Percentiles rank a stretch among this genome's conserved stretches.
These are phyloP conservation scores for Mycosphaerelloides madeirae DNA, from an alignment of 2,329 filamentous ascomycete species.

Conservation along the genomic window DNA sequence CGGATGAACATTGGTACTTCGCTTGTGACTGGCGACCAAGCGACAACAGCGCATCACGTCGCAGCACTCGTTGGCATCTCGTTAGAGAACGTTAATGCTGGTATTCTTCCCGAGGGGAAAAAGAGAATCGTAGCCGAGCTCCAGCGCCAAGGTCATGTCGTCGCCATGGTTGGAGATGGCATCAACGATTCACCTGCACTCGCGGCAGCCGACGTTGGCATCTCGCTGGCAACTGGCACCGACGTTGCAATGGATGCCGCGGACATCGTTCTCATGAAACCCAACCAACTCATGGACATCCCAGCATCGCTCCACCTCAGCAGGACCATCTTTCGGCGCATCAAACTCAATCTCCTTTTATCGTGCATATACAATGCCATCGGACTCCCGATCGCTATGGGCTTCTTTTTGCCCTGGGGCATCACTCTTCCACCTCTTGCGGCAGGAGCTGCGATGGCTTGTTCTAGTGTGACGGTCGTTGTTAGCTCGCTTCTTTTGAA, in stretches of 20 bases:
- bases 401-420: constrained; percentile 85
- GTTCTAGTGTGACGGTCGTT: constrained; percentile 85
- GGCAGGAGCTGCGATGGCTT: constrained; percentile 89
- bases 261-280: constrained; percentile 91
- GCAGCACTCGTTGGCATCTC: constrained; percentile 78
- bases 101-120: constrained; percentile 88
- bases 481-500: constrained; percentile 76
- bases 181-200: constrained; percentile 98
- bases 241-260: constrained; percentile 98
- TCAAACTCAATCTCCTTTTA: constrained; percentile 90
- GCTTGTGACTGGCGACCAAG: constrained; percentile 91
- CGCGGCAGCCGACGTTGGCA: constrained; percentile 86
- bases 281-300: constrained; percentile 88
- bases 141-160: constrained; percentile 67
- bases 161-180: constrained; percentile 96
- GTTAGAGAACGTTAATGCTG: constrained; percentile 69
- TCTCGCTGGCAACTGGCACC: constrained; percentile 86
- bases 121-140: constrained; percentile 76
- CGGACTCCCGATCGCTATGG: constrained; percentile 94
- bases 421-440: constrained; percentile 88
- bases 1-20: constrained; percentile 81
- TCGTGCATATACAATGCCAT: constrained; percentile 89
- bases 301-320: constrained; percentile 78
- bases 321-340: constrained; percentile 79
- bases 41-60: constrained; percentile 75